phyloP scores from a whole-genome alignment of 2,329 filamentous ascomycete genomes.

The Nigrospora oryzae region DNA sequence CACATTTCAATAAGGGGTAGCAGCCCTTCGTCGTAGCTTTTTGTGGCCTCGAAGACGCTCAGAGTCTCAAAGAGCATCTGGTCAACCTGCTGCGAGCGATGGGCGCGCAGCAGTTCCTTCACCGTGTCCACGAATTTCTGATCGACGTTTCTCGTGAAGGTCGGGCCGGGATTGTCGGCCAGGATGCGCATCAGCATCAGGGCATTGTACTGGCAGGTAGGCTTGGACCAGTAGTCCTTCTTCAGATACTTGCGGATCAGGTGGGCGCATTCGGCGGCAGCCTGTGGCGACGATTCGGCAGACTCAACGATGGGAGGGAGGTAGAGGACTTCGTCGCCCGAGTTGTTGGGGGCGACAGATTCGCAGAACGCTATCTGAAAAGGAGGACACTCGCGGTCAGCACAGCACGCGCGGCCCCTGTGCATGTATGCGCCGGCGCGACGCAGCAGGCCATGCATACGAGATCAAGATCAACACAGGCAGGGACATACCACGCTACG shows the following conservation, averaged over 20 bases:
- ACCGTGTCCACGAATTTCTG: conserved; percentile 70
- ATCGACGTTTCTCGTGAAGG: conserved; percentile 87
- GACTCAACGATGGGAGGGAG: conserved; percentile 90
- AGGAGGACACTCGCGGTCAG: background rate
- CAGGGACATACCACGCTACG: conserved; percentile 56
- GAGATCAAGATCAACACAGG: background rate
- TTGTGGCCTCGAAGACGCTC: conserved; percentile 65
- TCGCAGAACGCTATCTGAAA: conserved; percentile 72
- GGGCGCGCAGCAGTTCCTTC: conserved; percentile 65
- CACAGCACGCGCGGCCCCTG: background rate
- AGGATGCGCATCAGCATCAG: conserved; percentile 93
- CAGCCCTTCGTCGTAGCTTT: conserved; percentile 67
- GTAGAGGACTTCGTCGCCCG: conserved; percentile 83
- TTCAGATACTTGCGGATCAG: conserved; percentile 76
- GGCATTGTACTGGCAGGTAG: conserved; percentile 85
- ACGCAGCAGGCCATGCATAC: conserved; percentile 1
- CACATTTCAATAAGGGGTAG: conserved; percentile 73
- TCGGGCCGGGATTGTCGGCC: conserved; percentile 80
- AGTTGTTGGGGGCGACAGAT: conserved; percentile 51
- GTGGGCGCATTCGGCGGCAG: conserved; percentile 72
- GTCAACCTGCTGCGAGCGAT: conserved; percentile 67
- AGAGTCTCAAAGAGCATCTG: conserved; percentile 85
- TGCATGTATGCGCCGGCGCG: background rate
- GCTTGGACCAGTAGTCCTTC: conserved; percentile 55
- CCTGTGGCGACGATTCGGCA: conserved; percentile 83